Conservation (phyloP, 345 rosid genomes). For the Gossypium herbaceum region DNA sequence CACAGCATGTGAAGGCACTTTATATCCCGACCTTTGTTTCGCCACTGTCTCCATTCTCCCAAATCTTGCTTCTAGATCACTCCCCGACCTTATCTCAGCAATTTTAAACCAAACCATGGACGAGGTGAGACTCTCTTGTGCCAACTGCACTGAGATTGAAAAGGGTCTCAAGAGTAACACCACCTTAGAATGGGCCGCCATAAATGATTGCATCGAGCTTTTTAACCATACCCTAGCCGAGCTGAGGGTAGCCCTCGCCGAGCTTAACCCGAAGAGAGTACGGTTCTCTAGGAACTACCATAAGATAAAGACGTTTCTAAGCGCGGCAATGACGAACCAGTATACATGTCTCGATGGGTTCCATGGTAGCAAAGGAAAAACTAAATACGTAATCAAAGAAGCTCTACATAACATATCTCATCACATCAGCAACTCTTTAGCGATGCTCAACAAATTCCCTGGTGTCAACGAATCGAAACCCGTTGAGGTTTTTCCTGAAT, state of each 20-base stretch:
- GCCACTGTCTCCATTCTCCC: constrained; percentile 47
- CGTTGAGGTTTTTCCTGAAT: constrained; percentile 29
- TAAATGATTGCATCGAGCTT: constrained; percentile 66
- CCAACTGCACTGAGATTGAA: constrained; percentile 41
- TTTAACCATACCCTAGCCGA: constrained; percentile 39
- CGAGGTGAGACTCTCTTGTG: constrained; percentile 36
- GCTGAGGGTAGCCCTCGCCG: constrained; percentile 38
- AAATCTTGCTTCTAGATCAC: constrained; percentile 34
- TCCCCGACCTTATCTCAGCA: constrained; percentile 40
- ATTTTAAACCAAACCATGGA: constrained; percentile 45
- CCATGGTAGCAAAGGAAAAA: constrained; percentile 28
- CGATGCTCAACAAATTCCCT: constrained; percentile 52
- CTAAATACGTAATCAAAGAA: constrained; percentile 37
- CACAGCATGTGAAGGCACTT: constrained; percentile 44
- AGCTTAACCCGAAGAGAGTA: constrained; percentile 31
- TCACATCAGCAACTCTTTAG: constrained; percentile 56
- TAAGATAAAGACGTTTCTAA: constrained; percentile 53
- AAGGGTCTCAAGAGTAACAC: constrained; percentile 20
- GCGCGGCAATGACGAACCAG: constrained; percentile 79
- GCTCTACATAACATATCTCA: constrained; percentile 47
- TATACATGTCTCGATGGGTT: constrained; percentile 89
- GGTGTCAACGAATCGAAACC: constrained; percentile 25
- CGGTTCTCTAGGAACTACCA: constrained; percentile 27
- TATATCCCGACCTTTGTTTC: constrained; percentile 56
- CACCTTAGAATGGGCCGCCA: constrained; percentile 41